These are phyloP conservation scores for Apiospora arundinis DNA, from an alignment of 2,329 filamentous ascomycete genomes.

Conservation along the genomic window DNA sequence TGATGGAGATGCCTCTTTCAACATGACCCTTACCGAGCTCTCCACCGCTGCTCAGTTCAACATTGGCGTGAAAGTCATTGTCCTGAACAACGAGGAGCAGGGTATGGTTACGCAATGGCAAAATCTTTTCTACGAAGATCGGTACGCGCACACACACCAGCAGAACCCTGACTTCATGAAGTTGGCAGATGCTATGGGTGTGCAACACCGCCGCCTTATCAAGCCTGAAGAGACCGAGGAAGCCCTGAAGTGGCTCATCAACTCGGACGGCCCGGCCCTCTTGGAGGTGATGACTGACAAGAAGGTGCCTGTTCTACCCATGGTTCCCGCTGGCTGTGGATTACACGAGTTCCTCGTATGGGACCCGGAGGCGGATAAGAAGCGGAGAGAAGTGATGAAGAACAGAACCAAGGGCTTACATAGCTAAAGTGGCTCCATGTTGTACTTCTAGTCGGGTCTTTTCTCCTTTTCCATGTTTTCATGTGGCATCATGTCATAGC, in stretches of 20 bases:
- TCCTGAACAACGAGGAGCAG: constrained; percentile 97
- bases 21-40: constrained; percentile 97
- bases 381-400: constrained; percentile 36
- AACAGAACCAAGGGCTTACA: constrained; percentile 52
- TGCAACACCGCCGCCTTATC: constrained; percentile 74
- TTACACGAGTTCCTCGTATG: constrained; percentile 94
- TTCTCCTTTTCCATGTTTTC: not conserved
- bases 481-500: constrained; percentile 17
- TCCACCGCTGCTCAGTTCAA: constrained; percentile 94
- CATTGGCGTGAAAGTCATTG: constrained; percentile 93
- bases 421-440: constrained; percentile 41
- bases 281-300: constrained; percentile 91
- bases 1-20: constrained; percentile 98
- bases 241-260: constrained; percentile 85
- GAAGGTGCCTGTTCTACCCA: constrained; percentile 93
- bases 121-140: constrained; percentile 94
- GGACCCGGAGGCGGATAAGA: constrained; percentile 58
- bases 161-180: constrained; percentile 96
- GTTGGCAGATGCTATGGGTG: constrained; percentile 87
- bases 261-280: constrained; percentile 88
- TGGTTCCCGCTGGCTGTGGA: constrained; percentile 88
- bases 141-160: constrained; percentile 92
- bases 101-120: constrained; percentile 99
- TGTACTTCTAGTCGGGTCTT: constrained; percentile 9
- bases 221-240: constrained; percentile 81